Conservation (phyloP, 495 filamentous ascomycete genomes). For the Filosporella fistucella region DNA sequence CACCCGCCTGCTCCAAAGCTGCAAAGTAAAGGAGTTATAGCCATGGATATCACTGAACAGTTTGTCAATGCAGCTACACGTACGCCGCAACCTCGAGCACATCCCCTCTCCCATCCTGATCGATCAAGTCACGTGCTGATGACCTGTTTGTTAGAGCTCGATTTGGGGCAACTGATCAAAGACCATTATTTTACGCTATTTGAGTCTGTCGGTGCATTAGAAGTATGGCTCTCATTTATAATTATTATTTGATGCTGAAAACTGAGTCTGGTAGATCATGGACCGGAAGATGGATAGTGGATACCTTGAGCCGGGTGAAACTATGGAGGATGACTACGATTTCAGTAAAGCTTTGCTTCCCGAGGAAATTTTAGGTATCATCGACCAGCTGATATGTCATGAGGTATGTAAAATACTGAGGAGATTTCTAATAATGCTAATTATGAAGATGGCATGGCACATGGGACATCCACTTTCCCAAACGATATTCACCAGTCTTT, state of each 20-base stretch:
- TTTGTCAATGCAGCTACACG: slow-evolving; percentile 68
- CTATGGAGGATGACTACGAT: slow-evolving; percentile 83
- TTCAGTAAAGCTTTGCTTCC: slow-evolving; percentile 62
- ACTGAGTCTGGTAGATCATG: slow-evolving; percentile 67
- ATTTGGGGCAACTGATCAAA: slow-evolving; percentile 80
- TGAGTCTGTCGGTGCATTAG: slow-evolving; percentile 89
- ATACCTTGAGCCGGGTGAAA: slow-evolving; percentile 67
- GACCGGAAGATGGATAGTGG: slow-evolving; percentile 98
- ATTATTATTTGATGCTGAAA: neutral
- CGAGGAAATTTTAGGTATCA: slow-evolving; percentile 82
- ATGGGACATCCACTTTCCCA: slow-evolving; percentile 90
- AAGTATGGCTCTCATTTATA: slow-evolving; percentile 53
- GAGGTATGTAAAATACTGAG: slow-evolving; percentile 52
- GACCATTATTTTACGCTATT: slow-evolving; percentile 92
- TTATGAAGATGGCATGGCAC: slow-evolving; percentile 87
- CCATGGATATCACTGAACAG: slow-evolving; percentile 72
- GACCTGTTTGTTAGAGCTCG: slow-evolving; percentile 60
- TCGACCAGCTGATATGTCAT: slow-evolving; percentile 87
- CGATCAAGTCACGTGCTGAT: slow-evolving; percentile 19
- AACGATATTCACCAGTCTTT: slow-evolving; percentile 89
- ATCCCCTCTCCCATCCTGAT: neutral
- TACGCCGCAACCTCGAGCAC: too few relatives aligned
- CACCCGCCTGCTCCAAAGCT: slow-evolving; percentile 30
- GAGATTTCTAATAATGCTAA: slow-evolving; percentile 13
- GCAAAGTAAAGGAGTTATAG: slow-evolving; percentile 43